Base-by-base conservation (phyloP, 495 filamentous ascomycete genomes). In the Aspergillus sparsus region DNA sequence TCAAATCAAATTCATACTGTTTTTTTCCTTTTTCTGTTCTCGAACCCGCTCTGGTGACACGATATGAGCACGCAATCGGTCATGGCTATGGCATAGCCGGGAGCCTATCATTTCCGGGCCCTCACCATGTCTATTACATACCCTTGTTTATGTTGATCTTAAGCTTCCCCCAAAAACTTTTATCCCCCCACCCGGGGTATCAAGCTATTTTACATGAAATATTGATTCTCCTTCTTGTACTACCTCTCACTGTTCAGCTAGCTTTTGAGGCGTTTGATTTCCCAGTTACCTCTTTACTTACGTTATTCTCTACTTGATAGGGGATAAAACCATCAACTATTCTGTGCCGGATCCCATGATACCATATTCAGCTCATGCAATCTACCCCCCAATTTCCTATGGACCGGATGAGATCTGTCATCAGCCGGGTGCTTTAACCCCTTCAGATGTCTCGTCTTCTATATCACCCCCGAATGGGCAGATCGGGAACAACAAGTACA, bases 391-490 rank as follows among this genome's bases (percentile, higher is more conserved):
- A 50, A 74, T 79, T 47, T 73, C 74, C 18, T 80, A 76, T 68
- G 62, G 66, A 15, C 63, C 71, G 56, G 77, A 78, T 62, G 77
- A 80, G 12, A 61, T 77, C 51, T 73, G 74, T 37, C 75, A 76
- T 57, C 71, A 64, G 12, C 65, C 70, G 42, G 75, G 77, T 33
- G 67, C 71, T 27, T 53, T 76, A 55, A 78, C 77, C 16, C 76
- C 77, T 13, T 80, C 77, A 32, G 77, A 80, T 60, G 74, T 80
- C 55, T 80, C 77, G 0, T 75, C 72, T 6, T 80, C 77, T 53
- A 80, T 80, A 62, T 79, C 76, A 35, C 77, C 77, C 16, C 77
- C 77, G 31, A 80, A 77, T 57, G 77, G 77, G 32, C 69, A 73
- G 42, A 71, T 80, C 68, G 74, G 73, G 62, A 76, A 75, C 69